phyloP scores from a whole-genome alignment of 306 rosid genomes.

The Cicer arietinum region DNA sequence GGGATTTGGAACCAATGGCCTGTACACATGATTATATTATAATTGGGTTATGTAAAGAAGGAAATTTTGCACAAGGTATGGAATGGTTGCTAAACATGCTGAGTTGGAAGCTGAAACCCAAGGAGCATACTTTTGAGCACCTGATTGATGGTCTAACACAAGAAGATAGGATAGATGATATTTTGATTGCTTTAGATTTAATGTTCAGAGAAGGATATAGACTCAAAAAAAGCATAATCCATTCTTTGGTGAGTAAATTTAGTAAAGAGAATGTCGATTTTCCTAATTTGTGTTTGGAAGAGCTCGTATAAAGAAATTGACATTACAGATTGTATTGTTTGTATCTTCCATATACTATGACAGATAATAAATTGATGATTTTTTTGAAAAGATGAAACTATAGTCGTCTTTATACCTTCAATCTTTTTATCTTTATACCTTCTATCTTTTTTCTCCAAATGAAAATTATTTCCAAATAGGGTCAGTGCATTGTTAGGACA shows the following conservation, averaged over 20 bases:
- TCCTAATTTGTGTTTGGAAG: conserved; percentile 49
- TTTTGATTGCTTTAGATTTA: conserved; percentile 62
- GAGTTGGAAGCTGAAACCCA: conserved; percentile 58
- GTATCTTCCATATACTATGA: conserved; percentile 32
- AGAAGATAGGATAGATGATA: conserved; percentile 62
- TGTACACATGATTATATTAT: conserved; percentile 52
- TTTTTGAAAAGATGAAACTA: neutral
- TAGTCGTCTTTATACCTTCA: neutral
- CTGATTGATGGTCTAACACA: conserved; percentile 53
- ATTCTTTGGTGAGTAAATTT: conserved; percentile 56
- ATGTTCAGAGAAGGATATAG: conserved; percentile 68
- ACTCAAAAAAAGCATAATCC: conserved; percentile 43
- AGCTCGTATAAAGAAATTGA: conserved; percentile 52
- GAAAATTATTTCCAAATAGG: no score
- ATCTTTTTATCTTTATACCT: neutral
- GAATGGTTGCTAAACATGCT: conserved; percentile 63
- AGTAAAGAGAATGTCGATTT: conserved; percentile 42
- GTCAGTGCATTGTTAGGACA: no score
- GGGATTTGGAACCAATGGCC: conserved; percentile 54
- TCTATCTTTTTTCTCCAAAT: no score
- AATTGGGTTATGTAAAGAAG: conserved; percentile 56
- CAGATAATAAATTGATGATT: neutral
- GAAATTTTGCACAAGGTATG: conserved; percentile 58
- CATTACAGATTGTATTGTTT: conserved; percentile 35
- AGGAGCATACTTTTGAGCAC: conserved; percentile 54